phyloP scores from a whole-genome alignment of 805 yeast species.

The Yarrowia yakushimensis region DNA sequence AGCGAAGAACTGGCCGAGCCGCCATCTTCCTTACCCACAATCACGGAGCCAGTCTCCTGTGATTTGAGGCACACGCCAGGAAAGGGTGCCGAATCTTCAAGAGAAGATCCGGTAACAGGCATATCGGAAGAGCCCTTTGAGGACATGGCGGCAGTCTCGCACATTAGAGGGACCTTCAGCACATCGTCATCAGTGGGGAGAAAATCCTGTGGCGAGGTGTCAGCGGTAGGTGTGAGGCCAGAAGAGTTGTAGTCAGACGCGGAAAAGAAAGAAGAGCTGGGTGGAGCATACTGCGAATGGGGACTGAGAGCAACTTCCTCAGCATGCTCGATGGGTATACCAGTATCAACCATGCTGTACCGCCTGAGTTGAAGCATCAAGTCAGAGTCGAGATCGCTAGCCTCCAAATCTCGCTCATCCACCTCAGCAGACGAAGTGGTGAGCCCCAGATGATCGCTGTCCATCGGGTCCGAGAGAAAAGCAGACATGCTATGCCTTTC shows the following conservation, averaged over 20 bases:
- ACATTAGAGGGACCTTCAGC: not conserved
- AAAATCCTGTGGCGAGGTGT: slow-evolving; percentile 5
- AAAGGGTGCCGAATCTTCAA: not conserved
- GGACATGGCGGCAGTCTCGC: not conserved
- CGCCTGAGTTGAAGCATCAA: not conserved
- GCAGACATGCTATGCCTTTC: not conserved
- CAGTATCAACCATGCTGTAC: not conserved
- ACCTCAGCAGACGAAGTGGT: not conserved
- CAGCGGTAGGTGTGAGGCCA: not conserved
- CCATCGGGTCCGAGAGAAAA: not conserved
- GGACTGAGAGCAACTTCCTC: not conserved
- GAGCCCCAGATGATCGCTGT: not conserved
- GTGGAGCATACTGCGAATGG: not conserved
- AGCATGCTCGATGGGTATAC: not conserved
- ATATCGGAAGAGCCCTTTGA: not conserved
- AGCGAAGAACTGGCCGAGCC: not conserved
- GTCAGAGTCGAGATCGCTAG: not conserved
- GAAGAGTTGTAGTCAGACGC: not conserved
- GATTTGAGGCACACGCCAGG: not conserved
- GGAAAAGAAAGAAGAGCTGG: not conserved
- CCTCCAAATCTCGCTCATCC: not conserved
- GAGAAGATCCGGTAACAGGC: not conserved
- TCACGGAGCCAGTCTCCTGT: not conserved
- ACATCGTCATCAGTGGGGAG: not conserved
- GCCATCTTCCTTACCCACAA: not conserved